Evolutionary conservation across 1,284 basidiomycete species (phyloP).

Genomic region (Puccinia novopanici): DNA sequence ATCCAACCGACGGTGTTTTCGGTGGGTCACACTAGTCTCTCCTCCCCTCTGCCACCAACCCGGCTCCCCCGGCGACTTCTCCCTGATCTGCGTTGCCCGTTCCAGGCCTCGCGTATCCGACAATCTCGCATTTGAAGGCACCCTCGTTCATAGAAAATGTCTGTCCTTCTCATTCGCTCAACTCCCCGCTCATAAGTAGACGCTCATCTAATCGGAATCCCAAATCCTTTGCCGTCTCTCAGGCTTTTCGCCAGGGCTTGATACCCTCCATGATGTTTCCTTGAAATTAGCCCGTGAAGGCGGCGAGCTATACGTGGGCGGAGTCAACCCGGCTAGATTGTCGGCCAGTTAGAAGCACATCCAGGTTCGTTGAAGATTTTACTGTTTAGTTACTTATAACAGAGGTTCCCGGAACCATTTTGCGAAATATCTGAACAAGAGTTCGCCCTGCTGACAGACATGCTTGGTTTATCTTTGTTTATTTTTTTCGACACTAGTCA

Average conservation of each 20-base stretch:
- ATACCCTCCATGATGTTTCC: slow-evolving; percentile 37
- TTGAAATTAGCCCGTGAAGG: slow-evolving; percentile 27
- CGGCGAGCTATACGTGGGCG: slow-evolving; percentile 41
- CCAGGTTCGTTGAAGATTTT: slow-evolving; percentile 15
- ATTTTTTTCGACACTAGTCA: not conserved
- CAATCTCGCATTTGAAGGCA: slow-evolving; percentile 34
- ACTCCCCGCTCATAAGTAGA: not conserved
- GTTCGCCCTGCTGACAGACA: not conserved
- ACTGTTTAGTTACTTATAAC: not conserved
- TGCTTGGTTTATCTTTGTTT: too few relatives aligned
- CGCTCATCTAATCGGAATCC: not conserved
- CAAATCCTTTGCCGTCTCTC: not conserved
- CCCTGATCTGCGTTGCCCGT: not conserved
- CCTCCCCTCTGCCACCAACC: too few relatives aligned
- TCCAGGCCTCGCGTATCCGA: slow-evolving; percentile 44
- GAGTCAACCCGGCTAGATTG: slow-evolving; percentile 37
- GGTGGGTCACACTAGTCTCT: slow-evolving; percentile 16
- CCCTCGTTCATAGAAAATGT: slow-evolving; percentile 39
- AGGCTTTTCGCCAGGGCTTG: slow-evolving; percentile 40
- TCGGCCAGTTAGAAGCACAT: slow-evolving; percentile 28
- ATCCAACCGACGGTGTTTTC: slow-evolving; percentile 40
- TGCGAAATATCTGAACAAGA: not conserved
- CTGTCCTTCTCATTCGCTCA: not conserved
- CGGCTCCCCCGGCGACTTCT: too few relatives aligned
- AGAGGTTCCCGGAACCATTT: not conserved